Percentiles rank a stretch among this genome's conserved stretches.
These are phyloP conservation scores for Camellia granthamiana DNA, from an alignment of 148 eudicot genomes.

Conservation along the genomic window DNA sequence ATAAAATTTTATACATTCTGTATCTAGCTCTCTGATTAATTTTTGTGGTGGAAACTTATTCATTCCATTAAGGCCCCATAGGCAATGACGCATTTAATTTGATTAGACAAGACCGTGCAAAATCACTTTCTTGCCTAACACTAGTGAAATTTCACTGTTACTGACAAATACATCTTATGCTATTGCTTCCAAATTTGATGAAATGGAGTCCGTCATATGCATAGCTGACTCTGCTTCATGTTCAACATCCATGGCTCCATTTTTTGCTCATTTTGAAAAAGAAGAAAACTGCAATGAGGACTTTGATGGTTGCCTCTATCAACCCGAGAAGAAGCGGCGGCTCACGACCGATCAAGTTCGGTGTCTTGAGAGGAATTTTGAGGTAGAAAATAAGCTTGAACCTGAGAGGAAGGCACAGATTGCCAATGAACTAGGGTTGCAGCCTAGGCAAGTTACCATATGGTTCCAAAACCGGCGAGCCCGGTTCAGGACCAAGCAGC, in stretches of 20 bases:
- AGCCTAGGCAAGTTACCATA: constrained; percentile 68
- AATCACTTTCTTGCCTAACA: neutral
- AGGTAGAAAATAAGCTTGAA: constrained; percentile 65
- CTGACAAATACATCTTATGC: neutral
- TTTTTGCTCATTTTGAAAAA: constrained; percentile 11
- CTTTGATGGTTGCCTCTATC: constrained; percentile 24
- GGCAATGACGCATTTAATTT: neutral
- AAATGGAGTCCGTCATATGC: neutral
- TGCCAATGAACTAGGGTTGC: constrained; percentile 57
- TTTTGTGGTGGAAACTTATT: too few species aligned
- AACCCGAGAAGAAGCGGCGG: constrained; percentile 60
- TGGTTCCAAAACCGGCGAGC: constrained; percentile 86
- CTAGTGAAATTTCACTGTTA: neutral
- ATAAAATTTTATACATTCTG: too few species aligned
- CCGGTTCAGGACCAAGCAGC: constrained; percentile 61
- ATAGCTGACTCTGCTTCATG: constrained; percentile 28
- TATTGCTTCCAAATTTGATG: neutral
- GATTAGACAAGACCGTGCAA: too few species aligned
- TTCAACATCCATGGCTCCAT: constrained; percentile 24
- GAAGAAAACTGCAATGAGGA: constrained; percentile 32
- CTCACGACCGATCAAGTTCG: constrained; percentile 45
- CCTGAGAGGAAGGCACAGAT: constrained; percentile 63
- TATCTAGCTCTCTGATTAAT: too few species aligned
- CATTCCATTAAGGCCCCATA: too few species aligned
- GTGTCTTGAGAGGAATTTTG: constrained; percentile 62